Base-by-base conservation (phyloP, 257 asterid species). In the Penstemon eatonii region DNA sequence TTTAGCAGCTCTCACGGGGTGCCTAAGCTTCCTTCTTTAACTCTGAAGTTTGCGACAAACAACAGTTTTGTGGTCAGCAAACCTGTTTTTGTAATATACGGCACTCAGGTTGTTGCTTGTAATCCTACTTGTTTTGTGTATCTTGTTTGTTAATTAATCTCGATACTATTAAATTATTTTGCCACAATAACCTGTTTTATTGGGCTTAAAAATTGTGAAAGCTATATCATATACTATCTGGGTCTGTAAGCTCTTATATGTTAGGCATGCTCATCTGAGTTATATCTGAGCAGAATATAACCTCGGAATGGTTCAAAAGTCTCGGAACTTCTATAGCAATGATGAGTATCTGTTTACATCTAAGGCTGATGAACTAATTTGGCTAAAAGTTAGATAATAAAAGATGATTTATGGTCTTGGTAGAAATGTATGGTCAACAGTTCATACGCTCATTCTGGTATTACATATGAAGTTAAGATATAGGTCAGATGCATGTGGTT, bases 1-100 rank as follows among this genome's bases (percentile, higher is more conserved):
- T 70, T 70, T 25, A 40, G 66, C 96, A 90, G 97, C 76, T 80
- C 88, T 40, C 66, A 50, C 18, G 83, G 80, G 71, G 72, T 81
- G 79, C 84, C 92, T 5, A 73, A 78, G 82, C 60, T 84, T 66
- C 90, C 96, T 76, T 82, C 91, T 45, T 65, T 90, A 56, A 79
- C 89, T 71, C 84, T 90, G 77, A 88, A 86, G 86, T 83, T 90
- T 67, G 85, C 76, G 52, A 66, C 69, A 70, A 82, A 91, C 81
- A 84, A 78, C 71, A 80, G 83, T 77, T 84, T 88, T 76, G 86
- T 75, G 73, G 86, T 90, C 83, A 77, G 49, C 60, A 76, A 78
- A 79, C 97, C 96, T 63, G 75, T 82, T 70, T 83, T 90, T 76
- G 76, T 76, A 61, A 82, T 88, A 73, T 88, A 88, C 53, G 90